Percentiles rank a stretch among this genome's conserved stretches.
Conservation (phyloP, 1,284 basidiomycete genomes). For the Ceratobasidium sp. region DNA sequence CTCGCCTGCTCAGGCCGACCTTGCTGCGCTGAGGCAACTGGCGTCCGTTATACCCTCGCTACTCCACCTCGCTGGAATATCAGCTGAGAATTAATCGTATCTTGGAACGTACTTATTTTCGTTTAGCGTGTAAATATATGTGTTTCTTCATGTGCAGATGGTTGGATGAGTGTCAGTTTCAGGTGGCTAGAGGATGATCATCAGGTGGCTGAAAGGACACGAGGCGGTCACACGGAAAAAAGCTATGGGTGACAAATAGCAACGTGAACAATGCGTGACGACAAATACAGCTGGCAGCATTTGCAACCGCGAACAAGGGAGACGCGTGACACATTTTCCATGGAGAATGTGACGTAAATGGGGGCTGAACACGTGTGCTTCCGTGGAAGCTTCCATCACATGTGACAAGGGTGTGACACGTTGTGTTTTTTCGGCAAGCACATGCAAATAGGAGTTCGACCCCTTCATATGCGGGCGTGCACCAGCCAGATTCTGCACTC, state of each 20-base stretch:
- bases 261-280: too few relatives aligned
- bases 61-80: background rate
- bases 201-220: too few relatives aligned
- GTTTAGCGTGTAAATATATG: too few relatives aligned
- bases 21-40: background rate
- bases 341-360: background rate
- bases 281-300: too few relatives aligned
- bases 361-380: background rate
- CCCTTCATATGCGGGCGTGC: background rate
- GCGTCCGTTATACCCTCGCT: slow-evolving; percentile 21
- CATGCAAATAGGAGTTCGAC: slow-evolving; percentile 21
- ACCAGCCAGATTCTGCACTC: background rate
- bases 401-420: slow-evolving; percentile 19
- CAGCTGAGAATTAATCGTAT: background rate
- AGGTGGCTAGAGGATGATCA: too few relatives aligned
- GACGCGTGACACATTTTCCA: slow-evolving; percentile 1
- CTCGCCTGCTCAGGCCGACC: slow-evolving; percentile 3
- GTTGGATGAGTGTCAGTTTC: too few relatives aligned
- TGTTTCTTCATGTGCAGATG: too few relatives aligned
- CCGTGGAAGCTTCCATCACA: slow-evolving; percentile 7
- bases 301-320: background rate
- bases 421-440: slow-evolving; percentile 30
- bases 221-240: too few relatives aligned
- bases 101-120: too few relatives aligned
- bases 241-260: too few relatives aligned